A percentile compares a stretch with the other conserved stretches of the same genome.
These are phyloP conservation scores for Pyrenopolyporus hunteri DNA, from an alignment of 495 filamentous ascomycete genomes.

Conservation along the genomic window DNA sequence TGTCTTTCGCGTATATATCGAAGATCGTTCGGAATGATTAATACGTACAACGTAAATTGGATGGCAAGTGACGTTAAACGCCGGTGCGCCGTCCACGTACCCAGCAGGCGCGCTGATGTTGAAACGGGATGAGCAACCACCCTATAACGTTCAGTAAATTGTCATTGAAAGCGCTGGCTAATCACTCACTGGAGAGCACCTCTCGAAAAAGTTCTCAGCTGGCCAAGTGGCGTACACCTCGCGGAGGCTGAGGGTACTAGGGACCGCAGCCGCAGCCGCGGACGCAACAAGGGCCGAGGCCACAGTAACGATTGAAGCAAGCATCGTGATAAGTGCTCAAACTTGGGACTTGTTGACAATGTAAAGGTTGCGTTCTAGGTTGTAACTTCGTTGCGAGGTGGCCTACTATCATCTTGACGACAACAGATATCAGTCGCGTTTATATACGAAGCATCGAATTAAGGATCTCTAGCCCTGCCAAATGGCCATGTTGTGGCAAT, in stretches of 20 bases:
- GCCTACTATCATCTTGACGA: too few species aligned
- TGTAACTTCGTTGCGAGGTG: too few species aligned
- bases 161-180: not conserved
- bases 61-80: constrained; percentile 13
- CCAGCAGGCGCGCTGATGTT: constrained; percentile 18
- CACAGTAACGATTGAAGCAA: constrained; percentile 16
- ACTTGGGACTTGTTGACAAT: not conserved
- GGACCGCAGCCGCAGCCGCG: not conserved
- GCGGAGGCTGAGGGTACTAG: not conserved
- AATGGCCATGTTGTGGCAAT: too few species aligned
- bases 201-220: constrained; percentile 1
- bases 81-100: constrained; percentile 18
- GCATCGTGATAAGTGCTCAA: constrained; percentile 16
- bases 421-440: too few species aligned
- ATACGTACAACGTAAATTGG: constrained; percentile 6
- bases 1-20: not conserved
- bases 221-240: constrained; percentile 16
- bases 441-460: too few species aligned
- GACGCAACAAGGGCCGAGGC: constrained; percentile 21
- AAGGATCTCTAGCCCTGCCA: too few species aligned
- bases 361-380: too few species aligned
- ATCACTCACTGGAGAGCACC: constrained; percentile 12
- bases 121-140: constrained; percentile 12
- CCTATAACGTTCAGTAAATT: constrained; percentile 6
- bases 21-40: not conserved